A percentile compares a stretch with the other conserved stretches of the same genome.
phyloP scores from a whole-genome alignment of 129 eudicot genomes.

The Saposhnikovia divaricata region DNA sequence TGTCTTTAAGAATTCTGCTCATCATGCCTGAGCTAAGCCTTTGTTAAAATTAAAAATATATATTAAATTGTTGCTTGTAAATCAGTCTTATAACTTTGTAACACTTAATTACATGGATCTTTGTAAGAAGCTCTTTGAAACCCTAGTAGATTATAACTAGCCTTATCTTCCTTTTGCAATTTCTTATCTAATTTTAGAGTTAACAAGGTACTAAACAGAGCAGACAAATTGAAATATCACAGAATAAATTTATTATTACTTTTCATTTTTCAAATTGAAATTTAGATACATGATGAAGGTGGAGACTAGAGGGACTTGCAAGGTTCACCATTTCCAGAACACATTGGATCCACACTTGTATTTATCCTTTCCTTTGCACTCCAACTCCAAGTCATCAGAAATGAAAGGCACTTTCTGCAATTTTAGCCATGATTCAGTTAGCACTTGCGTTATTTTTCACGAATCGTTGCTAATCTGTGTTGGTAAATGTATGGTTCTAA shows the following conservation, averaged over 20 bases:
- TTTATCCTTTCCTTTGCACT: conserved; percentile 92
- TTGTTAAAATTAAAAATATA: background rate
- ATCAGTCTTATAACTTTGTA: too few species aligned
- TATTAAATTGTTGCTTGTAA: background rate
- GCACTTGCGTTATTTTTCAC: background rate
- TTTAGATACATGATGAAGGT: conserved; percentile 13
- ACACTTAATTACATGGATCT: too few species aligned
- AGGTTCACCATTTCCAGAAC: conserved; percentile 77
- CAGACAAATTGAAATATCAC: background rate
- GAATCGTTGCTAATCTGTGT: background rate
- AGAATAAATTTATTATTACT: background rate
- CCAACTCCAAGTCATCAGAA: conserved; percentile 74
- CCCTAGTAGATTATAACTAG: background rate
- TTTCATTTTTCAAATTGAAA: background rate
- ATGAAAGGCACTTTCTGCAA: conserved; percentile 96
- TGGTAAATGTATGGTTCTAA: conserved; percentile 9
- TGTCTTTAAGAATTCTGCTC: background rate
- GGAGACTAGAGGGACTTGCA: background rate
- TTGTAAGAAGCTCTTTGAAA: background rate
- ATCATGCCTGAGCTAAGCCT: background rate
- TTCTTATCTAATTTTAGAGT: background rate
- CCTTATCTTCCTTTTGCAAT: background rate
- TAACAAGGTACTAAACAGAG: background rate
- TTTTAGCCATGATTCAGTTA: conserved; percentile 4
- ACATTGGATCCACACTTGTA: conserved; percentile 99